Evolutionary conservation across 129 eudicot genomes (phyloP).

Genomic region (Flaveria sonorensis): DNA sequence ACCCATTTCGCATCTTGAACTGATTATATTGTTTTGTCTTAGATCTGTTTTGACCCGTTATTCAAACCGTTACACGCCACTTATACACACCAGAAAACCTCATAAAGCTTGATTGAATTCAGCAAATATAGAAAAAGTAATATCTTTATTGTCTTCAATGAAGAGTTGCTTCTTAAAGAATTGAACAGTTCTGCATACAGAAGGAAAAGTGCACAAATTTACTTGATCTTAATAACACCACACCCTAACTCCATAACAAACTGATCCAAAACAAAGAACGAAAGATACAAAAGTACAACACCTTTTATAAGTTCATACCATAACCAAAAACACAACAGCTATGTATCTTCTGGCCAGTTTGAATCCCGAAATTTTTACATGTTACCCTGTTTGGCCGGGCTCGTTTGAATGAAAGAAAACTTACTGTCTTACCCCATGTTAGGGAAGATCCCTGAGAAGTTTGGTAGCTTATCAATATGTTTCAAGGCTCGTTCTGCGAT

Average conservation of each 20-base stretch:
- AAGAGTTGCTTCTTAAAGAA: background rate
- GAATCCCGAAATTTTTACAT: background rate
- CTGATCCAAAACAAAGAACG: background rate
- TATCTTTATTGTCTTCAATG: background rate
- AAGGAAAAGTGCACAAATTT: background rate
- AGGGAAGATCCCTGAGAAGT: conserved; percentile 74
- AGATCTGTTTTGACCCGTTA: background rate
- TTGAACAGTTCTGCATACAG: background rate
- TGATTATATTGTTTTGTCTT: background rate
- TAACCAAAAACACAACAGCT: background rate
- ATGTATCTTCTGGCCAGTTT: background rate
- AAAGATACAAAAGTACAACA: background rate
- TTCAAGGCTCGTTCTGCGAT: conserved; percentile 78
- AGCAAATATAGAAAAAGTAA: background rate
- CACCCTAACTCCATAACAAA: too few species aligned
- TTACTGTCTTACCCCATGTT: conserved; percentile 36
- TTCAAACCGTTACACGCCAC: background rate
- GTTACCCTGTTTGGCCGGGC: background rate
- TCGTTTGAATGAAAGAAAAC: background rate
- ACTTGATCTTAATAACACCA: too few species aligned
- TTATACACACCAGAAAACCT: background rate
- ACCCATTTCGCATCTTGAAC: too few species aligned
- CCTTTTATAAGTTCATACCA: background rate
- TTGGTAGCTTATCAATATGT: conserved; percentile 79
- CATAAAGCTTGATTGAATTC: background rate